Base-by-base conservation (phyloP, 202 grass and related monocot species). In the Saccharum hybrid region DNA sequence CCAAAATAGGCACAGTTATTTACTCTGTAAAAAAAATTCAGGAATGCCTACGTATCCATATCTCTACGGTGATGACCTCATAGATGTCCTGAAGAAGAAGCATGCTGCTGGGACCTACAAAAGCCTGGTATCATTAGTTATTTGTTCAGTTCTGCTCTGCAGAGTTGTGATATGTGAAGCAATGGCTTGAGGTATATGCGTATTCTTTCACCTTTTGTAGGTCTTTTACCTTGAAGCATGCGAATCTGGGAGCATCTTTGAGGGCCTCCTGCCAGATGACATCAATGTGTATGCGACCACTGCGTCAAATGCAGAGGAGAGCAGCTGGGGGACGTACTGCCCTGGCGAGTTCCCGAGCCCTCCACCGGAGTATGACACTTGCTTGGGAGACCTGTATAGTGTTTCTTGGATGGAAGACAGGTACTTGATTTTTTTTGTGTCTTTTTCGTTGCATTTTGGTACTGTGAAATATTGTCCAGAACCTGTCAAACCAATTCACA, bases 371-470 rank as follows among this genome's bases (percentile, higher is more conserved):
- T 98, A 90, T 16, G 88, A 91, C 72, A 98, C 96, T 49, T 98
- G 96, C 73, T 81, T 98, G 82, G 96, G 96, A 19, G 96, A 98
- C 68, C 82, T 98, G 78, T 98, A 95, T 75, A 98, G 96, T 74
- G 1, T 98, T 63, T n/a, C 96, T 81, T 98, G 96, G 96, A 93
- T 98, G 89, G 96, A 98, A 91, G 96, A 98, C 84, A 96, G 96
- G 93, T 98, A 76, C 60, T 69, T 81, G 8, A 61, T 48, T 89
- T 37, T 6, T 51, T 7, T 0, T 22, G 26, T n/a, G n/a, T 68
- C n/a, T 78, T 36, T 30, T 52, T 60, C 2, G 6, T 46, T 28
- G 23, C 38, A 48, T 66, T 88, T 72, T 72, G n/a, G 10, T 59
- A 76, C 69, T 13, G 26, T 68, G 71, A 78, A 82, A 78, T 73